These are phyloP conservation scores for Wilhelminamyces savonicus DNA, from an alignment of 805 yeast species.

Conservation along the genomic window DNA sequence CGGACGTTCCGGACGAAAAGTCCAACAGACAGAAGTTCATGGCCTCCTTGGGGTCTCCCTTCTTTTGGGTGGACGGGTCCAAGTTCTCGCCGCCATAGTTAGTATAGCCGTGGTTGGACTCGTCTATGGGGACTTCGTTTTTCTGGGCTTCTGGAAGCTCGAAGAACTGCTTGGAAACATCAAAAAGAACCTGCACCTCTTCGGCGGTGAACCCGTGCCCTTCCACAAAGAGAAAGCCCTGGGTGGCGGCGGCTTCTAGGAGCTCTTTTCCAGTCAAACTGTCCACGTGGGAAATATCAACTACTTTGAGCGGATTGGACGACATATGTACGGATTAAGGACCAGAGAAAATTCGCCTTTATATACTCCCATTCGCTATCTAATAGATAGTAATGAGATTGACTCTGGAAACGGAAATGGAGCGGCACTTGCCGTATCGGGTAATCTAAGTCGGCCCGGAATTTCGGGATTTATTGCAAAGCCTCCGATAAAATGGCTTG, in stretches of 20 bases:
- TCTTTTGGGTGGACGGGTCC: constrained; percentile 25
- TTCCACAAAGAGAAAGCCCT: constrained; percentile 61
- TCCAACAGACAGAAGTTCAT: constrained; percentile 59
- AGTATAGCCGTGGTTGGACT: constrained; percentile 57
- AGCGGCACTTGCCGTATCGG: too few species aligned
- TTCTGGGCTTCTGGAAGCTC: constrained; percentile 48
- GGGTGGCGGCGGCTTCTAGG: constrained; percentile 52
- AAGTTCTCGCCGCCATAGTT: constrained; percentile 47
- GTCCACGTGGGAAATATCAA: constrained; percentile 48
- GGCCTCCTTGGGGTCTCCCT: constrained; percentile 63
- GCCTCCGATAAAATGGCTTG: too few species aligned
- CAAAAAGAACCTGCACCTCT: constrained; percentile 48
- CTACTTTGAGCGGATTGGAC: constrained; percentile 45
- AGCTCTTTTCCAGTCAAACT: constrained; percentile 43
- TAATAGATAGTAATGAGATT: too few species aligned
- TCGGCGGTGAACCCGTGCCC: constrained; percentile 57
- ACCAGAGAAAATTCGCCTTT: not conserved
- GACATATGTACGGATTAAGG: constrained; percentile 2
- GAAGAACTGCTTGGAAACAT: constrained; percentile 46
- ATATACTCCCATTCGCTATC: not conserved
- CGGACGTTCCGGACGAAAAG: constrained; percentile 38
- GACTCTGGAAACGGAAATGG: too few species aligned
- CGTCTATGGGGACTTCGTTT: constrained; percentile 41
- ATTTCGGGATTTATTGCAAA: too few species aligned
- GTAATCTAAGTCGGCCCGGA: too few species aligned